Evolutionary conservation across 768 basidiomycete species (phyloP), one percentile per base, ranked within the genome.

Genomic region (Boletus subparvulus): DNA sequence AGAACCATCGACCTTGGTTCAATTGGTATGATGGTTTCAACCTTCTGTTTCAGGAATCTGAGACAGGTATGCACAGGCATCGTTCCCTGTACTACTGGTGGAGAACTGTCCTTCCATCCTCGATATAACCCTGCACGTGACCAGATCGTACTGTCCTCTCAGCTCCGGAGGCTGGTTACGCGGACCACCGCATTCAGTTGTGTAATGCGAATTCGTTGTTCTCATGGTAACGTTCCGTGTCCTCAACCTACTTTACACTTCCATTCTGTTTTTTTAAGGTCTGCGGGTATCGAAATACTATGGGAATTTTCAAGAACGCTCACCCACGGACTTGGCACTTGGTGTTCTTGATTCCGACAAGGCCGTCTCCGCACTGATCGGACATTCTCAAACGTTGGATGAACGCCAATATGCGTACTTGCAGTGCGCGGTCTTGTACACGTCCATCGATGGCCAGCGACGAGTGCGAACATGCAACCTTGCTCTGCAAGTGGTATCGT

Each of bases 61-160:
- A 60, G 44, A 60, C n/a, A 37, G 16, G 11, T 21, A 6, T 49
- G 19, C 28, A 13, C 57, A 87, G 90, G 88, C 42, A 72, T 79
- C 4, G 79, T 94, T 7, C 69, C 88, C 1, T 85, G 85, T 0
- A 68, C 84, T 12, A 93, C 92, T 8, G 97, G 97, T 14, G 97
- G 97, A 19, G 92, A 94, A 55, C 65, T 96, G 1, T 95, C 89
- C 73, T 96, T 88, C 76, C 90, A 95, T 65, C 97, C 96, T 10
- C 82, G 91, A n/a, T 99, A 93, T 69, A 81, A 87, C 50, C 79
- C 83, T 4, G 69, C 72, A 8, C 81, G 88, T 47, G 94, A 97
- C 68, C 79, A 78, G 9, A 64, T 75, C 9, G 75, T 83, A 6
- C 65, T 99, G 13, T 73, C 80, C n/a, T 87, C 87, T n/a, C 91